phyloP scores from a whole-genome alignment of 441 rosid species.

The Corymbia calophylla region DNA sequence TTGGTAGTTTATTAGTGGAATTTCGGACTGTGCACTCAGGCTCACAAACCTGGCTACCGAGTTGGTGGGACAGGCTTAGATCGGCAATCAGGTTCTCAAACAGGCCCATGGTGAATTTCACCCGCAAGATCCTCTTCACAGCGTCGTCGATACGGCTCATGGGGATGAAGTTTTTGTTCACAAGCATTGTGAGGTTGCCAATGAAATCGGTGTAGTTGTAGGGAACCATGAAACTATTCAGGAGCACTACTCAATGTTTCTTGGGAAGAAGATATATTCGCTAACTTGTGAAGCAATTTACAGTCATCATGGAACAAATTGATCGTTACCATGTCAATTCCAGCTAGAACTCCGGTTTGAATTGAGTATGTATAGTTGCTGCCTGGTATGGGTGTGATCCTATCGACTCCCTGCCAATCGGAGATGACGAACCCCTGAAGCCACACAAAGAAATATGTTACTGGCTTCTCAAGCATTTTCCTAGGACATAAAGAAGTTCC shows the following conservation, averaged over 20 bases:
- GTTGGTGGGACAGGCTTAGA: conserved; percentile 28
- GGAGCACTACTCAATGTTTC: neutral
- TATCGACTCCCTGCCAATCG: conserved; percentile 51
- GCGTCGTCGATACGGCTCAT: conserved; percentile 63
- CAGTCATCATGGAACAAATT: neutral
- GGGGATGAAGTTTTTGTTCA: conserved; percentile 31
- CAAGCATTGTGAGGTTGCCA: conserved; percentile 28
- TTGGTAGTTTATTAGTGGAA: neutral
- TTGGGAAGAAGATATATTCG: neutral
- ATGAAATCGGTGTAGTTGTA: conserved; percentile 38
- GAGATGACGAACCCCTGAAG: conserved; percentile 48
- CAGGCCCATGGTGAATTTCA: conserved; percentile 53
- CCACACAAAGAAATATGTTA: neutral
- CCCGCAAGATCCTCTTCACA: conserved; percentile 48
- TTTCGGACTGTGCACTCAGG: neutral
- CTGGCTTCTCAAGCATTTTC: neutral
- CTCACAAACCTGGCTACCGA: conserved; percentile 42
- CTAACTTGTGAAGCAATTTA: neutral
- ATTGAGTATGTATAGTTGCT: conserved; percentile 66
- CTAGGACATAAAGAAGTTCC: neutral
- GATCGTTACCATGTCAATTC: conserved; percentile 67
- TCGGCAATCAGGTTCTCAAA: conserved; percentile 62
- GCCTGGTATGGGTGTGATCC: conserved; percentile 49
- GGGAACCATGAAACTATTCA: conserved; percentile 38
- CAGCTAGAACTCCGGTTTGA: conserved; percentile 50